These are phyloP conservation scores for Parascedosporium putredinis DNA, from an alignment of 2,329 filamentous ascomycete species.

Conservation along the genomic window DNA sequence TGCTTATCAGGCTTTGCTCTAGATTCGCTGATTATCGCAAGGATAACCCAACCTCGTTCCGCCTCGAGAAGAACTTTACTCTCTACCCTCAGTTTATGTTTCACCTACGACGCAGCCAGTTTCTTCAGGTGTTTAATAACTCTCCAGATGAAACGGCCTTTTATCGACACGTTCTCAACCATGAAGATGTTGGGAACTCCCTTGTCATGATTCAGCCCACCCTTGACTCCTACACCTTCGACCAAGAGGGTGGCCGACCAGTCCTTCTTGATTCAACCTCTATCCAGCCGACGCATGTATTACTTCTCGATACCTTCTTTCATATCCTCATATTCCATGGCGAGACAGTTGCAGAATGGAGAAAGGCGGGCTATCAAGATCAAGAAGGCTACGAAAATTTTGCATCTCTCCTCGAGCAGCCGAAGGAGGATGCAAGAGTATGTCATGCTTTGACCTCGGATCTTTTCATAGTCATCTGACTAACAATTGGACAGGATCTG, in stretches of 20 bases:
- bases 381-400: conserved; percentile 99
- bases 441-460: conserved; percentile 22
- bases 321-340: conserved; percentile 99
- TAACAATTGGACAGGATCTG: conserved; percentile 56
- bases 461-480: conserved; percentile 13
- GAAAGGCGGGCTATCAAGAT: conserved; percentile 94
- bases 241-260: conserved; percentile 83
- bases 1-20: conserved; percentile 94
- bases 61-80: conserved; percentile 96
- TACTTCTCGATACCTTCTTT: conserved; percentile 97
- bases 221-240: conserved; percentile 92
- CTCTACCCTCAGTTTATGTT: conserved; percentile 99
- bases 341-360: conserved; percentile 95
- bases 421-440: conserved; percentile 93
- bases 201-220: conserved; percentile 99
- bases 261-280: conserved; percentile 95
- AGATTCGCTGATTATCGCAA: conserved; percentile 97
- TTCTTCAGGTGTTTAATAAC: conserved; percentile 98
- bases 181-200: conserved; percentile 94
- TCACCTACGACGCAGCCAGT: conserved; percentile 91
- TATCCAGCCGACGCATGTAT: conserved; percentile 86
- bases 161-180: conserved; percentile 91
- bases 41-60: conserved; percentile 94
- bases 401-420: conserved; percentile 73
- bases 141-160: conserved; percentile 99